Base-by-base conservation (phyloP, 2,329 filamentous ascomycete species). In the Alternaria solani region DNA sequence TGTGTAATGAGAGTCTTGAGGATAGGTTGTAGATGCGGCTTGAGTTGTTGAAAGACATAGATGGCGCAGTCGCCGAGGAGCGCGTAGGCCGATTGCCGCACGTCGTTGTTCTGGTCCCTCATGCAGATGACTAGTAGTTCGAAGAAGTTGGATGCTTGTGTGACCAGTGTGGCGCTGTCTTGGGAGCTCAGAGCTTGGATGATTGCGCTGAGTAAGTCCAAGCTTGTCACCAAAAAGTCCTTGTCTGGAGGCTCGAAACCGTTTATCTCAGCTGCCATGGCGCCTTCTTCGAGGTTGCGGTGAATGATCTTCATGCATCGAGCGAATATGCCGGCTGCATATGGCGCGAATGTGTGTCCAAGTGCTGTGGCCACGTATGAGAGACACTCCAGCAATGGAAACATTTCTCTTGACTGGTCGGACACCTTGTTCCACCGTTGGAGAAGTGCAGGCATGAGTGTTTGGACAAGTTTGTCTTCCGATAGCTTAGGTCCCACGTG, bases 11-110 rank as follows among this genome's bases (percentile, higher is more conserved):
- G 82, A 49, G 94, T 88, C 0, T 92, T 91, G 75, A 98, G 82
- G 56, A 98, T 85, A 12, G 84, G 87, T 2, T 87, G 85, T 14
- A 99, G 83, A 68, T 89, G 91, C 3, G 88, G 86, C 74, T 91
- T 88, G 46, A 99, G 83, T 72, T 95, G 89, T 5, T 87, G 85
- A 79, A 94, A 98, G 51, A 97, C 90, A 73, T 93, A 97, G 76
- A 94, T 96, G 14, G 95, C 92, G 75, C 93, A 96, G 81, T 99
- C 95, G 63, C 95, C 95, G 14, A 99, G 87, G 18, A 99, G 84
- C 9, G 95, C 95, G 73, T 97, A 99, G 0, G 94, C 93, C 11
- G 95, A 99, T 79, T 99, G 95, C 58, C 94, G 90, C 20, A 98
- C 95, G 78, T 97, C 94, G 71, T 97, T 94, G 70, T 91, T 90